Percentiles rank a stretch among this genome's conserved stretches.
These are phyloP conservation scores for Coelastrella sp. DNA, from an alignment of 139 green algal species.

Conservation along the genomic window DNA sequence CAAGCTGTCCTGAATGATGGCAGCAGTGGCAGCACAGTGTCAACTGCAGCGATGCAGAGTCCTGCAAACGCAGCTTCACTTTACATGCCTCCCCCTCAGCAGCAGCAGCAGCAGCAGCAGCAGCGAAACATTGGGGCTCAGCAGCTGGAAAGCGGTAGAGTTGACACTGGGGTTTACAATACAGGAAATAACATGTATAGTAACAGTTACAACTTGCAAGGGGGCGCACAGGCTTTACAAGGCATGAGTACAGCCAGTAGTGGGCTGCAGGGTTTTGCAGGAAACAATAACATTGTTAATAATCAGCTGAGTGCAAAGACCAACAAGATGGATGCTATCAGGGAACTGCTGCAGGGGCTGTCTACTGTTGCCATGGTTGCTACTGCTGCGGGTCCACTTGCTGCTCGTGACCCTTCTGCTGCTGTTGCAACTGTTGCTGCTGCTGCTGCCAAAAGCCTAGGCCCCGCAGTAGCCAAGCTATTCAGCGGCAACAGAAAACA, in stretches of 20 bases:
- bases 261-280: not conserved
- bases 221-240: not conserved
- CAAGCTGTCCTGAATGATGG: not conserved
- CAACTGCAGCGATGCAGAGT: constrained; percentile 9
- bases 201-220: not conserved
- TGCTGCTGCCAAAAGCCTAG: constrained; percentile 8
- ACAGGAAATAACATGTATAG: not conserved
- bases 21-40: not conserved
- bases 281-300: not conserved
- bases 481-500: not conserved
- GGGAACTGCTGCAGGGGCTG: not conserved
- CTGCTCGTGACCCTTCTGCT: not conserved
- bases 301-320: not conserved
- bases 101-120: constrained; percentile 30
- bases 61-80: not conserved
- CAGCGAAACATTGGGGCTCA: not conserved
- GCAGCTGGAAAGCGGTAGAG: not conserved
- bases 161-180: not conserved
- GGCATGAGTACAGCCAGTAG: not conserved
- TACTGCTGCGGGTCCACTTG: not conserved
- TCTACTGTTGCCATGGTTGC: not conserved
- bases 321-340: not conserved
- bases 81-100: not conserved
- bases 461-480: constrained; percentile 2
- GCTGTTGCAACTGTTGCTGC: not conserved